A percentile compares a stretch with the other conserved stretches of the same genome.
Evolutionary conservation across 108 stramenopile species (phyloP).

Genomic region (Conticribra weissflogii): DNA sequence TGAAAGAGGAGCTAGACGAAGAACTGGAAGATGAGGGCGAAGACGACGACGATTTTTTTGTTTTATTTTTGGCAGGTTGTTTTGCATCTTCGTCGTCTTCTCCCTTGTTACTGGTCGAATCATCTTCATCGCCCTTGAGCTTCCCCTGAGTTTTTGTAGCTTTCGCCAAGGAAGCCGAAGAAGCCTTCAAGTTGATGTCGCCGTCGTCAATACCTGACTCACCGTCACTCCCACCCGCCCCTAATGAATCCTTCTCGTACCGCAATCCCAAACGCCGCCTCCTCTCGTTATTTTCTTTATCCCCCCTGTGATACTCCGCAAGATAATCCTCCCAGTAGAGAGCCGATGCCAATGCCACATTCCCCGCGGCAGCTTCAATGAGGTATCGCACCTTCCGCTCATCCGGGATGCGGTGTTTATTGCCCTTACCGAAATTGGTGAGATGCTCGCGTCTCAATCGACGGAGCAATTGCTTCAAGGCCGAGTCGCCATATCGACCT

Average conservation of each 20-base stretch:
- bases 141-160: no score
- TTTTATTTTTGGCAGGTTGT: not conserved
- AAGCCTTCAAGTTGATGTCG: no score
- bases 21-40: no score
- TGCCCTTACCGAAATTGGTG: not conserved
- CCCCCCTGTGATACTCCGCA: not conserved
- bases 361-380: slow-evolving; percentile 54
- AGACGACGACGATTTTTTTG: not conserved
- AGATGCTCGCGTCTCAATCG: not conserved
- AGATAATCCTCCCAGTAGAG: slow-evolving; percentile 81
- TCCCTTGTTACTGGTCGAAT: no score
- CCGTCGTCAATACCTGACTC: no score
- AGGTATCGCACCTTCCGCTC: not conserved
- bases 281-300: no score
- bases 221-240: no score
- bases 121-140: no score
- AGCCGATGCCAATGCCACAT: slow-evolving; percentile 66
- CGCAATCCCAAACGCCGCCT: no score
- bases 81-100: slow-evolving; percentile 1
- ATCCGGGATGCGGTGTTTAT: not conserved
- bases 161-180: no score
- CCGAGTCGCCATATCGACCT: not conserved
- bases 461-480: not conserved
- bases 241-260: no score
- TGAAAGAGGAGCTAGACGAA: not conserved